A percentile compares a stretch with the other conserved stretches of the same genome.
Conservation (phyloP, 768 basidiomycete genomes). For the Russula lepida region DNA sequence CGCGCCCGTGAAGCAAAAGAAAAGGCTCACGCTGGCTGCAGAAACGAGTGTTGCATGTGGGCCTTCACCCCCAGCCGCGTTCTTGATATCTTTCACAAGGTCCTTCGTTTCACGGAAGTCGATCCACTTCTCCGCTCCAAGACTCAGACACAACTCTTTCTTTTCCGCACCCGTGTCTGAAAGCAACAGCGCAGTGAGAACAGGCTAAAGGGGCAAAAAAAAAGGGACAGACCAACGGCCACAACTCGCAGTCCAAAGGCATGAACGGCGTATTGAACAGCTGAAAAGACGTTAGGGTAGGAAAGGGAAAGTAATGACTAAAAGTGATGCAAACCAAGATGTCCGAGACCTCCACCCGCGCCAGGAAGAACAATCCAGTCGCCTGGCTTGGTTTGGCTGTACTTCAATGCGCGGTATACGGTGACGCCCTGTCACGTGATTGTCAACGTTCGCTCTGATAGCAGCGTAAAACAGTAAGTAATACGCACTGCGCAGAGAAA, state of each 20-base stretch:
- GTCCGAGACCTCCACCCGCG: slow-evolving; percentile 77
- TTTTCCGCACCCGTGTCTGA: slow-evolving; percentile 70
- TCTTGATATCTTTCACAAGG: slow-evolving; percentile 55
- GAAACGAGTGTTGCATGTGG: slow-evolving; percentile 65
- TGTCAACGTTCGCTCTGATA: background rate
- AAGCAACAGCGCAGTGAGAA: background rate
- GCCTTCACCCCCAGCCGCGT: slow-evolving; percentile 55
- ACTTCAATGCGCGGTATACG: slow-evolving; percentile 79
- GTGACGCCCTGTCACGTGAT: slow-evolving; percentile 53
- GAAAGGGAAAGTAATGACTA: background rate
- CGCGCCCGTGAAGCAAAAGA: slow-evolving; percentile 15
- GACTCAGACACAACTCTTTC: slow-evolving; percentile 45
- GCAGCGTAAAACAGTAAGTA: background rate
- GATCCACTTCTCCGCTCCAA: slow-evolving; percentile 71
- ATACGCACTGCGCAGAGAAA: slow-evolving; percentile 65
- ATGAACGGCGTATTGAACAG: slow-evolving; percentile 66
- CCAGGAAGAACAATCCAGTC: slow-evolving; percentile 74
- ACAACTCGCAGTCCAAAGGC: slow-evolving; percentile 73
- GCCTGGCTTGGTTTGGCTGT: slow-evolving; percentile 52
- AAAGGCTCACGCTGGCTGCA: slow-evolving; percentile 37
- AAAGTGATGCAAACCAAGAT: slow-evolving; percentile 44
- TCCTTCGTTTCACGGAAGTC: slow-evolving; percentile 68
- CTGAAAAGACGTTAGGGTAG: slow-evolving; percentile 24
- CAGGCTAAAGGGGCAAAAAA: background rate
- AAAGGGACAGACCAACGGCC: slow-evolving; percentile 44